Evolutionary conservation across 495 filamentous ascomycete genomes (phyloP).

Genomic region (Lentithecium fluviatile): DNA sequence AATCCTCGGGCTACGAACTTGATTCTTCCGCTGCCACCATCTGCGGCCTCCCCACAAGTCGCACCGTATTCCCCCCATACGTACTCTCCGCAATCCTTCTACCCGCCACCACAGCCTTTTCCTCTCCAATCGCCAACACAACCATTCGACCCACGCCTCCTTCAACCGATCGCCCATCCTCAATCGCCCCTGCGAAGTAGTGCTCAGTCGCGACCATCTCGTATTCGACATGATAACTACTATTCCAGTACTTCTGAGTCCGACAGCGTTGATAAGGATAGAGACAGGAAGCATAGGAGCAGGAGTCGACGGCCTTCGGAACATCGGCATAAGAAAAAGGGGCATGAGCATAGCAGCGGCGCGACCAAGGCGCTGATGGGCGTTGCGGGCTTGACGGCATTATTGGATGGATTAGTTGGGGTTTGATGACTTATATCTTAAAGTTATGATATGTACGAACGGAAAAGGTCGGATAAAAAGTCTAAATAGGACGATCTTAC

Average conservation of each 20-base stretch:
- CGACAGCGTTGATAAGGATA: not conserved
- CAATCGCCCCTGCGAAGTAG: not conserved
- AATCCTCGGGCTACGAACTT: not conserved
- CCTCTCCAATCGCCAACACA: not conserved
- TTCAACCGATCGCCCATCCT: not conserved
- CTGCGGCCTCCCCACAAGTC: not conserved
- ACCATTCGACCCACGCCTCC: not conserved
- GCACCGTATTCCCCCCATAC: not conserved
- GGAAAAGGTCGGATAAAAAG: too few species aligned
- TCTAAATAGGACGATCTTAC: too few species aligned
- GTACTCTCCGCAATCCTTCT: not conserved
- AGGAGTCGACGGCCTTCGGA: not conserved
- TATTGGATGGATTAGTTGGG: conserved; percentile 32
- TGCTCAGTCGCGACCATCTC: not conserved
- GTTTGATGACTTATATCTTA: not conserved
- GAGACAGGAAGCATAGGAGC: not conserved
- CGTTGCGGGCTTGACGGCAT: conserved; percentile 28
- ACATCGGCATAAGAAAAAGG: conserved; percentile 6
- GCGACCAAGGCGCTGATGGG: conserved; percentile 21
- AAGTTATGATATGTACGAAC: too few species aligned
- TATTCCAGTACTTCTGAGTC: not conserved
- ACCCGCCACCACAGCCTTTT: not conserved
- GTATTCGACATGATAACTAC: not conserved
- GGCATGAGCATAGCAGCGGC: conserved; percentile 1
- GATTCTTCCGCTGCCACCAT: not conserved